These are phyloP conservation scores for Pseudohyphozyma bogoriensis DNA, from an alignment of 768 basidiomycete genomes.

Conservation along the genomic window DNA sequence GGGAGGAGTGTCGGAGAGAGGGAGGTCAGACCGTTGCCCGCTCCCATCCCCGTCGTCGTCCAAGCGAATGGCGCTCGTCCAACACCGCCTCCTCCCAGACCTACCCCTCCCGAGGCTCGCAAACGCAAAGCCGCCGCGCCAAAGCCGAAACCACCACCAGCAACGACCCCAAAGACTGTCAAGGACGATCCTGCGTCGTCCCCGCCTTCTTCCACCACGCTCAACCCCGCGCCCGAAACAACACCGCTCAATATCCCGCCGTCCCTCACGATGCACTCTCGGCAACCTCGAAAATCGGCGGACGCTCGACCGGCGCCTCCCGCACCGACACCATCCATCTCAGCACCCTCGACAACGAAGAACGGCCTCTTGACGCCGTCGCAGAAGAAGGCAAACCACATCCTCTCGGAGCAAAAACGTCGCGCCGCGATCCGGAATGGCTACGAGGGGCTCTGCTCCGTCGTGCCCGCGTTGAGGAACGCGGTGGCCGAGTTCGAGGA, in stretches of 20 bases:
- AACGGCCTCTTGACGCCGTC: conserved; percentile 16
- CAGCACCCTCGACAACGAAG: background rate
- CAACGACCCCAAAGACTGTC: background rate
- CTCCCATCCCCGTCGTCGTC: background rate
- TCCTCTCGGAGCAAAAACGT: conserved; percentile 86
- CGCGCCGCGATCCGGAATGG: conserved; percentile 80
- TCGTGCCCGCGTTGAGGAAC: conserved; percentile 68
- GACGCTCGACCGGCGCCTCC: conserved; percentile 3
- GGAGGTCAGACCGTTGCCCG: background rate
- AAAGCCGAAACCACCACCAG: background rate
- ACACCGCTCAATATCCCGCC: background rate
- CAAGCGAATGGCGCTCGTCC: background rate
- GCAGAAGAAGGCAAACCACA: conserved; percentile 44
- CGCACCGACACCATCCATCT: background rate
- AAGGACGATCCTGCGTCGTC: background rate
- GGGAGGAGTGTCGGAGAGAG: background rate
- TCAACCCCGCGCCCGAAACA: background rate
- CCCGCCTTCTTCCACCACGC: conserved; percentile 2
- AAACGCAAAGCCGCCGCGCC: background rate
- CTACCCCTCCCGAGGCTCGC: background rate
- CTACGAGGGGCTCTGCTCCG: conserved; percentile 76
- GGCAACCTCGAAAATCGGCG: too few relatives aligned
- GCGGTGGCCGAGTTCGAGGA: conserved; percentile 71
- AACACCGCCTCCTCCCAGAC: background rate
- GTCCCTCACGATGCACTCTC: background rate